Evolutionary conservation across 2,329 filamentous ascomycete genomes (phyloP), one percentile per base, ranked within the genome.

Genomic region (Sporothrix brunneoviolacea): DNA sequence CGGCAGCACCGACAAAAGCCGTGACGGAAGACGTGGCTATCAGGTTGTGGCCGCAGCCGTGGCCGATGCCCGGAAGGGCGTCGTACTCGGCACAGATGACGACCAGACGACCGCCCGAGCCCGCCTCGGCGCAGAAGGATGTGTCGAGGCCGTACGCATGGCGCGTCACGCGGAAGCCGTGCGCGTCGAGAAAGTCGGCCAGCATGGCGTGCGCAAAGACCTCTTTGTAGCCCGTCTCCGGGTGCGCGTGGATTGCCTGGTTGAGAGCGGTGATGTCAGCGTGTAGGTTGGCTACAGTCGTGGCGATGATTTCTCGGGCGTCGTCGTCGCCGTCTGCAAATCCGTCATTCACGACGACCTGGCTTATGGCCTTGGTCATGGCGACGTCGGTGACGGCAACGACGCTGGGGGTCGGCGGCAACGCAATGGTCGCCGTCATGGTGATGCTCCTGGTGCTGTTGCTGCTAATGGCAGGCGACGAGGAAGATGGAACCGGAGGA

Each of bases 101-200:
- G 33, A 54, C 42, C n/a, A 59, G 38, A 3, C 48, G 45, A 32
- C 55, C 38, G 36, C 53, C 51, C 51, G 56, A 24, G 8, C 55
- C 57, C 28, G 41, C 55, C n/a, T 54, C 47, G 39, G 52, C 73
- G 52, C 71, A 68, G 51, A 80, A 80, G 0, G 73, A 67, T 0
- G 77, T 80, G 18, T 68, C 62, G 0, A 80, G 55, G 1, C 72
- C 76, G 57, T 77, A 78, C 0, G 74, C 71, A 45, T 75, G 69
- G 1, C 68, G 68, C 3, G 63, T 72, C 5, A 79, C 74, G 0
- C 56, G 48, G 56, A 72, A 74, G 0, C 71, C 75, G 2, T 68
- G 66, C 3, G 58, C 51, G 36, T 70, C 64, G 0, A 79, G 62
- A 30, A 73, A 67, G 5, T 61, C 55, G 15, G 68, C 68, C 45